These are phyloP conservation scores for Colletotrichum cordylinicola DNA, from an alignment of 2,329 filamentous ascomycete genomes.

Conservation along the genomic window DNA sequence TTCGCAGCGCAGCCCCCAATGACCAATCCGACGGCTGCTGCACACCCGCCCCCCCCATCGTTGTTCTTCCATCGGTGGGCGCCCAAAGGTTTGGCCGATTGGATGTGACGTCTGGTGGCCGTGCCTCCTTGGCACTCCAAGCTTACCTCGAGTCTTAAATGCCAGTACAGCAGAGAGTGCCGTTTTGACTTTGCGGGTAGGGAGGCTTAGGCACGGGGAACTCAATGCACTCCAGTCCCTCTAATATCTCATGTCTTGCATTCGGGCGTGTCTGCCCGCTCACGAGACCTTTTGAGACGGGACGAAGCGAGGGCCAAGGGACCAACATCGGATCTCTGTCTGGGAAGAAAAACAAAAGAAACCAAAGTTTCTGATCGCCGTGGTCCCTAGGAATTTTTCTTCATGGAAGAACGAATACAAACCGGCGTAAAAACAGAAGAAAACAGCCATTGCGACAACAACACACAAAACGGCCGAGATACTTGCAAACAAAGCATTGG, in stretches of 20 bases:
- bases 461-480: background rate
- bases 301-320: slow-evolving; percentile 9
- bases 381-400: background rate
- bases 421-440: background rate
- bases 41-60: background rate
- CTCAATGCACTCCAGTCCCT: background rate
- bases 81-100: slow-evolving; percentile 5
- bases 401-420: background rate
- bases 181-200: background rate
- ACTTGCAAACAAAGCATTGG: background rate
- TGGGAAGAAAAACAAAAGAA: background rate
- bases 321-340: background rate
- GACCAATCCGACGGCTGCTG: background rate
- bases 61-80: background rate
- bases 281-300: slow-evolving; percentile 7
- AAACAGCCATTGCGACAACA: background rate
- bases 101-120: slow-evolving; percentile 4
- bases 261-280: background rate
- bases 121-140: background rate
- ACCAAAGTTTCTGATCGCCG: background rate
- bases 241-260: background rate
- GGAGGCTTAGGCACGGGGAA: background rate
- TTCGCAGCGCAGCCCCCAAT: background rate
- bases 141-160: background rate
- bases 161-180: background rate